Evolutionary conservation across 345 rosid genomes (phyloP).

Genomic region (Gossypium herbaceum): DNA sequence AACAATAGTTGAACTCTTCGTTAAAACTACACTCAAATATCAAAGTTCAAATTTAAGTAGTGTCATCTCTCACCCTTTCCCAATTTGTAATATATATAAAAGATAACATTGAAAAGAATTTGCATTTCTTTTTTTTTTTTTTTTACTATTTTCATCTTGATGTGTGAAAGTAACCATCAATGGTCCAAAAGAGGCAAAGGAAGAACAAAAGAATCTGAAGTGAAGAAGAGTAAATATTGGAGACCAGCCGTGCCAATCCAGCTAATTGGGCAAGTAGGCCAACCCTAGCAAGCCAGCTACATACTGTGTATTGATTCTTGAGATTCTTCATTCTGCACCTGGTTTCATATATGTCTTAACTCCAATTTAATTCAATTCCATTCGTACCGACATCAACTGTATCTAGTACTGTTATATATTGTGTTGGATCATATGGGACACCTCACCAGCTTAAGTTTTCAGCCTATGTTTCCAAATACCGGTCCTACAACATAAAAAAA

Average conservation of each 20-base stretch:
- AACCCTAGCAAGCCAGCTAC: background rate
- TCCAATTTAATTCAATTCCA: too few relatives aligned
- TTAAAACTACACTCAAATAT: too few relatives aligned
- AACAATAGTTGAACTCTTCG: too few relatives aligned
- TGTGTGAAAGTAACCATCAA: background rate
- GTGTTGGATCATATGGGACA: background rate
- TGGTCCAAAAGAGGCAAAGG: background rate
- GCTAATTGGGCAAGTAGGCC: background rate
- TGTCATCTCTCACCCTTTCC: too few relatives aligned
- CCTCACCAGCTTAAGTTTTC: background rate
- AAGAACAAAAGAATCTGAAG: background rate
- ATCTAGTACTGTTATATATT: background rate
- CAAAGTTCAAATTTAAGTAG: too few relatives aligned
- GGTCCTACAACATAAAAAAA: background rate
- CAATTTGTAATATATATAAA: too few relatives aligned
- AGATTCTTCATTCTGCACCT: background rate
- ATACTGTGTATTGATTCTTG: background rate
- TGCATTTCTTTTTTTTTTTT: too few relatives aligned
- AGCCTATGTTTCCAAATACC: background rate
- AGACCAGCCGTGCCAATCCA: background rate
- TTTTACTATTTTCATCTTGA: background rate
- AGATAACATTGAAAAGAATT: too few relatives aligned
- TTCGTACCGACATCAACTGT: background rate
- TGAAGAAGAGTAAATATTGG: background rate
- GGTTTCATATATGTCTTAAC: too few relatives aligned